Base-by-base conservation (phyloP, 192 early-diverging fungal species). In the Podila clonocystis region DNA sequence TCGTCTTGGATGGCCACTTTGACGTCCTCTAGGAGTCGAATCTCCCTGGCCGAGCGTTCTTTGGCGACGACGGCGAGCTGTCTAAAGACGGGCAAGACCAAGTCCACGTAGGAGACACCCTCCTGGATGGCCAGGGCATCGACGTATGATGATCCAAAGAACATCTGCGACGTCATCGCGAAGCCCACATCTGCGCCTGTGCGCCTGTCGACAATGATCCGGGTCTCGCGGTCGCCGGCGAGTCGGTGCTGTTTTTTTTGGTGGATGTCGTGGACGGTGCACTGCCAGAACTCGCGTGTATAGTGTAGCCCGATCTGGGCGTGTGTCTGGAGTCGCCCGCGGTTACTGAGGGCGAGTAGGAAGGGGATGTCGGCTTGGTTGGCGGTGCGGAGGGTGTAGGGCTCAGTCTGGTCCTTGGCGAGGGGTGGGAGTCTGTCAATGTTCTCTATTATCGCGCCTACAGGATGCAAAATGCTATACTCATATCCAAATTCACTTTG, bases 401-500 rank as follows among this genome's bases (percentile, higher is more conserved):
- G 67, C 22, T 80, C 75, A n/a, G 8, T 24, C 22, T 7, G 71
- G 57, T 31, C 61, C 12, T 62, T 62, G 20, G 19, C 65, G 1
- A 79, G 60, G 11, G 70, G 20, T 30, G 68, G 64, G 48, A 79
- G 24, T 13, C 34, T 26, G 20, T 65, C 28, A 13, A 58, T 4
- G 31, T 17, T 58, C 59, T 79, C 75, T 22, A 80, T 28, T 36
- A n/a, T 62, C 30, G 26, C 24, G 11, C 12, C 17, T 1, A 50
- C 4, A n/a, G 19, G 0, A 0, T 17, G 13, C 19, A 1, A 15
- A 0, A 80, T 26, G 3, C 61, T 45, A 17, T 80, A 80, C 30
- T 73, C 77, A 38, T 80, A 80, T 24, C 77, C 77, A 26, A 80
- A 80, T 64, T 73, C 70, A 20, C 74, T 70, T n/a, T 19, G 50